Conservation (phyloP, 257 asterid genomes). For the Petunia axillaris region DNA sequence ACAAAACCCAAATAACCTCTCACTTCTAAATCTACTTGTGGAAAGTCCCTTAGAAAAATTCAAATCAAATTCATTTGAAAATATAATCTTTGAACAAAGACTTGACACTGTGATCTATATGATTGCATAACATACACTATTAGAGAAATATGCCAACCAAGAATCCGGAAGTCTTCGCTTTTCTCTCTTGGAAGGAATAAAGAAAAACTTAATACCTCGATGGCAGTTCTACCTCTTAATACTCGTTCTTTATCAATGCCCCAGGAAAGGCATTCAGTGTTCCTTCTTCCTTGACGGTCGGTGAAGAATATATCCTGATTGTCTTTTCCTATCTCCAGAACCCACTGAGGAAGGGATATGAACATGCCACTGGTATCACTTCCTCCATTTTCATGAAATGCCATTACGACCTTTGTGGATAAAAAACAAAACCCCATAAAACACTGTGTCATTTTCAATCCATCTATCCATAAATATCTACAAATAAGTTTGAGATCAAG, state of each 20-base stretch:
- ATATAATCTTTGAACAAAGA: too few species aligned
- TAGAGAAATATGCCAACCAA: constrained; percentile 1
- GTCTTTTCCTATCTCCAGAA: constrained; percentile 73
- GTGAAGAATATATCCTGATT: constrained; percentile 82
- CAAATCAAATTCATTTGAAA: background rate
- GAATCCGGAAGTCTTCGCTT: background rate
- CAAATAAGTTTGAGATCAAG: background rate
- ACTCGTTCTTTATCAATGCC: constrained; percentile 75
- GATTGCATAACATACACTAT: background rate
- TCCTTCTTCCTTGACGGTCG: constrained; percentile 80
- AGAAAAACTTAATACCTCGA: constrained; percentile 53
- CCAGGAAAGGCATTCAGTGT: constrained; percentile 79
- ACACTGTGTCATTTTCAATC: background rate
- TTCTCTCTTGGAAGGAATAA: constrained; percentile 9
- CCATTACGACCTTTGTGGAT: constrained; percentile 63
- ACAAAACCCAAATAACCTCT: background rate
- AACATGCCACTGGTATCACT: constrained; percentile 57
- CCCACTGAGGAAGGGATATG: constrained; percentile 79
- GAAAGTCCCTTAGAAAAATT: background rate
- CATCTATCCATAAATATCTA: background rate
- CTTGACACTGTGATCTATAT: constrained; percentile 4
- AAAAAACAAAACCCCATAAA: constrained; percentile 10
- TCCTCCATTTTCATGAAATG: constrained; percentile 77
- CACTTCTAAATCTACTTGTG: constrained; percentile 12
- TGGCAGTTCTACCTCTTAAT: constrained; percentile 73